Evolutionary conservation across 2,329 filamentous ascomycete genomes (phyloP).

Genomic region (Fusarium pseudonygamai): DNA sequence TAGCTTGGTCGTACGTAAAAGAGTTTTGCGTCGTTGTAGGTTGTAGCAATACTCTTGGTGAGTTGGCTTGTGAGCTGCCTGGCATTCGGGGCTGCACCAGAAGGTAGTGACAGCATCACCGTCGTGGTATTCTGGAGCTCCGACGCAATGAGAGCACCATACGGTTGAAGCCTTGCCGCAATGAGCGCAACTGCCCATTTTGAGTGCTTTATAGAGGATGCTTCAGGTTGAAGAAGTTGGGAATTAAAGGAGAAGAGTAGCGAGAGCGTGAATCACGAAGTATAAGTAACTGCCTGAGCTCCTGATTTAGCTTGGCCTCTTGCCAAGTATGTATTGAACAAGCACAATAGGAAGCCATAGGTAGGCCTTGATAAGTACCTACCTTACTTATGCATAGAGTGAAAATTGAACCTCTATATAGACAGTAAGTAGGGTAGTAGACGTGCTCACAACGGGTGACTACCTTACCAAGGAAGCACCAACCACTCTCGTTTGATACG

Average conservation of each 20-base stretch:
- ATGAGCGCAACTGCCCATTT: conserved; percentile 11
- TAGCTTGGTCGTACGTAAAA: conserved; percentile 3
- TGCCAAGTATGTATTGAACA: not conserved
- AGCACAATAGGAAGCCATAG: not conserved
- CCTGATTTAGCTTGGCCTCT: not conserved
- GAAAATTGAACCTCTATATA: not conserved
- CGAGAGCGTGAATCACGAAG: not conserved
- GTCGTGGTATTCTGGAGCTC: conserved; percentile 16
- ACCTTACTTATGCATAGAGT: not conserved
- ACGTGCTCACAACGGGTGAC: not conserved
- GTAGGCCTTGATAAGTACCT: not conserved
- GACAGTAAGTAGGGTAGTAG: not conserved
- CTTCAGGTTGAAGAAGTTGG: not conserved
- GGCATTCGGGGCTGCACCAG: conserved; percentile 24
- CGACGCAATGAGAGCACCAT: conserved; percentile 1
- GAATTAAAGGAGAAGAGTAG: not conserved
- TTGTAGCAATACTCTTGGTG: conserved; percentile 17
- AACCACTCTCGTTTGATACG: not conserved
- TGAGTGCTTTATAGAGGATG: not conserved
- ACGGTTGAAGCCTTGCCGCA: conserved; percentile 5
- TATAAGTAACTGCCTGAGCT: not conserved
- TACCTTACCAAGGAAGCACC: not conserved
- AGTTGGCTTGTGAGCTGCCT: not conserved
- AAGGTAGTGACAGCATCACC: conserved; percentile 5
- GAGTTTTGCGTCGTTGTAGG: conserved; percentile 4